phyloP scores from a whole-genome alignment of 2,329 filamentous ascomycete genomes.

The Byssochlamys sp. region DNA sequence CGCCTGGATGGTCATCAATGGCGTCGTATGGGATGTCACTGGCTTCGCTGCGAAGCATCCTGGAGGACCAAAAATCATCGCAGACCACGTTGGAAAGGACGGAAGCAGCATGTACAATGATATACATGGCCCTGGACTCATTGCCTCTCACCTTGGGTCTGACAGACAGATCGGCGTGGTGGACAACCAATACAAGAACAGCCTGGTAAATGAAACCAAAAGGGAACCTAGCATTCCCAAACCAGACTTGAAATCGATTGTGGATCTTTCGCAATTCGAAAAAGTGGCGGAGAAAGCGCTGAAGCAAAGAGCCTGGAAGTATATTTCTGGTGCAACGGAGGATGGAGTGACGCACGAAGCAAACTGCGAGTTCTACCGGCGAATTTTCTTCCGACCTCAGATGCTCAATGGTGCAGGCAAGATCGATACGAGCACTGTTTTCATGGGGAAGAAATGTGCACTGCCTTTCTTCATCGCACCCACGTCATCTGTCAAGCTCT shows the following conservation, averaged over 20 bases:
- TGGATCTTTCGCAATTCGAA: background rate
- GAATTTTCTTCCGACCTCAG: background rate
- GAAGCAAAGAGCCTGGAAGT: background rate
- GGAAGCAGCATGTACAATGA: constrained; percentile 45
- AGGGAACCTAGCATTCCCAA: background rate
- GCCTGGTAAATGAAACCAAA: background rate
- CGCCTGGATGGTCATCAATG: constrained; percentile 56
- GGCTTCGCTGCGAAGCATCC: constrained; percentile 50
- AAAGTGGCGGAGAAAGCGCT: background rate
- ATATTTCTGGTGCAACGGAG: background rate
- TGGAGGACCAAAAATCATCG: constrained; percentile 65
- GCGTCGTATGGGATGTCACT: constrained; percentile 53
- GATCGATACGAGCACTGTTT: background rate
- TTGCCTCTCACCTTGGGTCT: background rate
- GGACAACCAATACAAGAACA: background rate
- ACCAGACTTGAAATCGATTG: background rate
- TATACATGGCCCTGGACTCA: constrained; percentile 35
- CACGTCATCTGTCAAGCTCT: constrained; percentile 33
- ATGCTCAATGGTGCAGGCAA: background rate
- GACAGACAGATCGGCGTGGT: background rate
- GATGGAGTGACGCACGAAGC: background rate
- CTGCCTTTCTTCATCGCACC: background rate
- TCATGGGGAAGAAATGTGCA: background rate
- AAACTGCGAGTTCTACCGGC: background rate
- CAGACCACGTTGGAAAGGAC: constrained; percentile 49